Base-by-base conservation (phyloP, 352 stramenopile genomes). In the Phytophthora sp. region DNA sequence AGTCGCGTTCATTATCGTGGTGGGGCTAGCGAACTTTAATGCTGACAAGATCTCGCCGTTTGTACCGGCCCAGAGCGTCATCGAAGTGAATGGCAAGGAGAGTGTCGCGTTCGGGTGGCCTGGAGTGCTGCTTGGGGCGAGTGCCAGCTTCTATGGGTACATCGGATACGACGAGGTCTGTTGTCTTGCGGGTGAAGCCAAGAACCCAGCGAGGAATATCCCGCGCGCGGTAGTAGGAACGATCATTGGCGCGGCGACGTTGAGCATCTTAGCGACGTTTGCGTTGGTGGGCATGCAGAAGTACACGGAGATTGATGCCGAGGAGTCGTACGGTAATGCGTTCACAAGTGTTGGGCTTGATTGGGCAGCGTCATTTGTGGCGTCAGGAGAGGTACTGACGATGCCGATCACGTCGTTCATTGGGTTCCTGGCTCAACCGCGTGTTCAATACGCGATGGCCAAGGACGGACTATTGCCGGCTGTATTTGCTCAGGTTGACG, bases 121-220 rank as follows among this genome's bases (percentile, higher is more conserved):
- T 0, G 91, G 91, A 1, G 80, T 99, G 7, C 73, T 98, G 18
- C 70, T 94, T 15, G 95, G 96, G 1, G 88, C 93, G 0, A 96
- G 92, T 27, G 91, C 91, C 29, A 97, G 89, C 36, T 99, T 99
- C 66, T 99, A 98, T 71, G 96, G 96, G 3, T 99, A 98, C 71
- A 89, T 99, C 56, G 97, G 97, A 13, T 99, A 98, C 69, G 87
- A 99, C 73, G 96, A 98, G 73, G 89, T 99, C 3, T 98, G 93
- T 71, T 98, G 95, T 53, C 66, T 99, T 13, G 92, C 94, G 0
- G 90, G 83, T 0, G 91, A 98, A 59, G 82, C 90, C 1, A 95
- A 92, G 66, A 79, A 97, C 72, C 89, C 91, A 15, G 82, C 80
- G 3, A 76, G 69, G 24, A 96, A 95, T 61, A 93, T 98, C 39